Evolutionary conservation across 2,329 filamentous ascomycete genomes (phyloP).

Genomic region (Diaporthe sp.): DNA sequence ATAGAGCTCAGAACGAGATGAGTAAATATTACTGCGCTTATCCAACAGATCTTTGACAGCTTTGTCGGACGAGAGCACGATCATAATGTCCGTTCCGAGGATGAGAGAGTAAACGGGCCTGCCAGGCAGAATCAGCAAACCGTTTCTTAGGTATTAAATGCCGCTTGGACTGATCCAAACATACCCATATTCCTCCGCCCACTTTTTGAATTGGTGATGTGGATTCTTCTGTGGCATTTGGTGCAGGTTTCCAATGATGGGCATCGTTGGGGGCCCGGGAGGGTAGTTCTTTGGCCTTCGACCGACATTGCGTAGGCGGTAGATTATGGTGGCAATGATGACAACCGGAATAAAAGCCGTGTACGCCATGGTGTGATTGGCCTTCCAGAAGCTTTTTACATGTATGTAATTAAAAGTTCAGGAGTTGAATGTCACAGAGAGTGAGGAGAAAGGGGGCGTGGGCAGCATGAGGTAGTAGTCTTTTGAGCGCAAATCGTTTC

Average conservation of each 20-base stretch:
- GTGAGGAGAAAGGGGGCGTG: not conserved
- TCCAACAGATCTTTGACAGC: slow-evolving; percentile 64
- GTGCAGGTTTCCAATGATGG: slow-evolving; percentile 63
- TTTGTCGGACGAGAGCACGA: slow-evolving; percentile 57
- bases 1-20: slow-evolving; percentile 48
- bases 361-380: not conserved
- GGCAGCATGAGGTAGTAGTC: not conserved
- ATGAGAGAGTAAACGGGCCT: slow-evolving; percentile 62
- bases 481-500: not conserved
- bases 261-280: slow-evolving; percentile 62
- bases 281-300: slow-evolving; percentile 50
- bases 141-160: no score
- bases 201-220: slow-evolving; percentile 61
- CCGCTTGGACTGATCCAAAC: not conserved
- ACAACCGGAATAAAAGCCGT: not conserved
- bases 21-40: slow-evolving; percentile 60
- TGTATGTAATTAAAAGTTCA: not conserved
- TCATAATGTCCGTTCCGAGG: slow-evolving; percentile 56
- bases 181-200: slow-evolving; percentile 58
- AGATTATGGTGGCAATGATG: not conserved
- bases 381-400: not conserved
- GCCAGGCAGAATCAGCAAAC: slow-evolving; percentile 34
- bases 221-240: slow-evolving; percentile 54
- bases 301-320: slow-evolving; percentile 37
- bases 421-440: not conserved